Conservation (phyloP, 495 filamentous ascomycete species). For the Letharia columbiana region DNA sequence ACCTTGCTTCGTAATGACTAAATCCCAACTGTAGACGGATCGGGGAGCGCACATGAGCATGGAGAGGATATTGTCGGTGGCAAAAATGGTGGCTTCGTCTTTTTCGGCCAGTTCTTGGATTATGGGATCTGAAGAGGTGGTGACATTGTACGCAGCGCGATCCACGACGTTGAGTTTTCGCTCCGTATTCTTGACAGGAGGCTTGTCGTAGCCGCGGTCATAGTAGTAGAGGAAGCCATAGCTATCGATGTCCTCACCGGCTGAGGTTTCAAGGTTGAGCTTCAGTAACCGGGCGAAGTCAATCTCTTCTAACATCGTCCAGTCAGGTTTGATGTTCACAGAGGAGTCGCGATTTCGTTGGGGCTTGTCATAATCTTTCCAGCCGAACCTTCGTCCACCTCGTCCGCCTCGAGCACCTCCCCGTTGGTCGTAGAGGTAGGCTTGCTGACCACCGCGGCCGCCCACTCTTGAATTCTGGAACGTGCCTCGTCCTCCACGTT, state of each 20-base stretch:
- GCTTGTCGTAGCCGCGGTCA: conserved; percentile 88
- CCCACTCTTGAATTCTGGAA: conserved; percentile 58
- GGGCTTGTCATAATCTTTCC: conserved; percentile 99
- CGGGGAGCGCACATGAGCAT: conserved; percentile 98
- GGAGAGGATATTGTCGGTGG: conserved; percentile 90
- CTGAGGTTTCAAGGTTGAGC: conserved; percentile 86
- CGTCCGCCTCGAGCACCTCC: conserved; percentile 41
- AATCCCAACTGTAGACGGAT: conserved; percentile 95
- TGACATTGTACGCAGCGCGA: conserved; percentile 94
- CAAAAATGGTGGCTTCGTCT: conserved; percentile 94
- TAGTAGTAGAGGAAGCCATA: conserved; percentile 99
- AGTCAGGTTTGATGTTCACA: conserved; percentile 87
- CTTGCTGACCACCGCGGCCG: conserved; percentile 53
- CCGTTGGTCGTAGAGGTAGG: conserved; percentile 56
- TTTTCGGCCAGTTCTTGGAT: conserved; percentile 96
- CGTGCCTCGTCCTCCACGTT: conserved; percentile 46
- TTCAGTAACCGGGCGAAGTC: conserved; percentile 92
- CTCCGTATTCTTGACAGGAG: conserved; percentile 77
- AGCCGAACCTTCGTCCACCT: conserved; percentile 80
- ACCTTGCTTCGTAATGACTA: conserved; percentile 80
- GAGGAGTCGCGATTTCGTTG: conserved; percentile 91
- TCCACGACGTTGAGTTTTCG: conserved; percentile 80
- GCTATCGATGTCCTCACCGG: conserved; percentile 87
- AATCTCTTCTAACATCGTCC: conserved; percentile 94
- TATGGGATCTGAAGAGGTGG: conserved; percentile 87